A percentile compares a stretch with the other conserved stretches of the same genome.
phyloP scores from a whole-genome alignment of 1,284 basidiomycete genomes.

The Phylloporus sp. region DNA sequence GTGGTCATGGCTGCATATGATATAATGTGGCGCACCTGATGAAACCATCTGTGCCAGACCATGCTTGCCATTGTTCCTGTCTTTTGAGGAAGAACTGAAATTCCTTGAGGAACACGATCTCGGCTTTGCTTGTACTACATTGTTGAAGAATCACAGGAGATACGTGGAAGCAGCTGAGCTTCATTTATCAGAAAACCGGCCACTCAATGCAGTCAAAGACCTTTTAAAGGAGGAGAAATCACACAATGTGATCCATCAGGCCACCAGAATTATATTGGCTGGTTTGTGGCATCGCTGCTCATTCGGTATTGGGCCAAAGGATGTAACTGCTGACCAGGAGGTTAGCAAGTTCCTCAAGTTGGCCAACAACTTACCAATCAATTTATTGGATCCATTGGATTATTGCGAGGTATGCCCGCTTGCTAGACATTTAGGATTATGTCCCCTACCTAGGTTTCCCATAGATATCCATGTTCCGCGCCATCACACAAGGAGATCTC shows the following conservation, averaged over 20 bases:
- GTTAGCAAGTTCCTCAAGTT: constrained; percentile 21
- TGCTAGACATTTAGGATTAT: not conserved
- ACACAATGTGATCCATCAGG: constrained; percentile 37
- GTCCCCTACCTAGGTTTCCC: not conserved
- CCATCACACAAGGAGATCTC: constrained; percentile 21
- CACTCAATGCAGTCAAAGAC: constrained; percentile 50
- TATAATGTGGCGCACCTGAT: not conserved
- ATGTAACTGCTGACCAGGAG: constrained; percentile 10
- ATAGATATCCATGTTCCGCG: constrained; percentile 32
- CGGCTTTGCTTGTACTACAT: constrained; percentile 50
- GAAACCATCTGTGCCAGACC: constrained; percentile 40
- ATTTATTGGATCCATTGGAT: constrained; percentile 20
- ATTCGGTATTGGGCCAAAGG: constrained; percentile 22
- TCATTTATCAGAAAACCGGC: constrained; percentile 54
- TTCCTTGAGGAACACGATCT: constrained; percentile 63
- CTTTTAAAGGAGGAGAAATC: constrained; percentile 47
- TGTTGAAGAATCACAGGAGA: constrained; percentile 52
- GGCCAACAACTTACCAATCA: constrained; percentile 19
- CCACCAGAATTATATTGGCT: constrained; percentile 31
- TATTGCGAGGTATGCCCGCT: constrained; percentile 17
- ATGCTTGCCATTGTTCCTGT: constrained; percentile 52
- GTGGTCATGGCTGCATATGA: not conserved
- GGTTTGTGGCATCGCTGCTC: constrained; percentile 31
- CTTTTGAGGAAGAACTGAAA: constrained; percentile 55
- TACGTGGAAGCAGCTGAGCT: constrained; percentile 59